Evolutionary conservation across 2,329 filamentous ascomycete species (phyloP), one percentile per base, ranked within the genome.

Genomic region (Ascomycota sp.): DNA sequence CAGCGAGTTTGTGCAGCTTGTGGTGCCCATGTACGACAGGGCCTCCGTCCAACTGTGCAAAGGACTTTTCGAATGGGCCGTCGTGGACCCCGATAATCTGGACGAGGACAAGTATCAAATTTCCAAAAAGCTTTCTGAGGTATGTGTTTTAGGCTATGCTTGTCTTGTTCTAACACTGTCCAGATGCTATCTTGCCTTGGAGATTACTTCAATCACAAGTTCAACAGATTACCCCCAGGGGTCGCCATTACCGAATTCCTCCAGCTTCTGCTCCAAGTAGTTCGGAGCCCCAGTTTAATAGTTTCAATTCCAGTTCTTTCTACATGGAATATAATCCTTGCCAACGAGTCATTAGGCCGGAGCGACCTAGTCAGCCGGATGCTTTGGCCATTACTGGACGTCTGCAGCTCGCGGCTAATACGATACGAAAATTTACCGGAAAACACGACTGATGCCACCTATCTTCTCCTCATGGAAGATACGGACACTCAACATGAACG

Each of bases 401-500:
- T 79, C 22, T 92, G 82, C 51, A 89, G 78, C 46, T 68, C 76
- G 27, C 69, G 91, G 33, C 60, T 95, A 31, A 65, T 95, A 35
- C 75, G 81, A 32, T 98, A 92, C 50, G 89, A 98, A 50, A 74
- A 67, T 37, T 57, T 95, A 3, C 80, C 83, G 0, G 74, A 86
- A 37, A 78, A 92, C 37, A 77, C 75, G 0, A 69, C 80, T 28
- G 75, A 94, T 41, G 65, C 79, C 2, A 85, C 78, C 0, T 67
- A 83, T 34, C 59, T 81, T 8, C 89, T 93, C 39, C 62, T 98
- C 2, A 64, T 83, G 43, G 85, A 95, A 44, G 89, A 98, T 46
- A 91, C 93, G 32, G 89, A 98, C 44, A 95, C 86, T 0, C 61
- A 86, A 13, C 89, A 89, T 0, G 89, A 98, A 48, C 69, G 83